These are phyloP conservation scores for Aspergillus clavatus DNA, from an alignment of 2,329 filamentous ascomycete genomes.

Conservation along the genomic window DNA sequence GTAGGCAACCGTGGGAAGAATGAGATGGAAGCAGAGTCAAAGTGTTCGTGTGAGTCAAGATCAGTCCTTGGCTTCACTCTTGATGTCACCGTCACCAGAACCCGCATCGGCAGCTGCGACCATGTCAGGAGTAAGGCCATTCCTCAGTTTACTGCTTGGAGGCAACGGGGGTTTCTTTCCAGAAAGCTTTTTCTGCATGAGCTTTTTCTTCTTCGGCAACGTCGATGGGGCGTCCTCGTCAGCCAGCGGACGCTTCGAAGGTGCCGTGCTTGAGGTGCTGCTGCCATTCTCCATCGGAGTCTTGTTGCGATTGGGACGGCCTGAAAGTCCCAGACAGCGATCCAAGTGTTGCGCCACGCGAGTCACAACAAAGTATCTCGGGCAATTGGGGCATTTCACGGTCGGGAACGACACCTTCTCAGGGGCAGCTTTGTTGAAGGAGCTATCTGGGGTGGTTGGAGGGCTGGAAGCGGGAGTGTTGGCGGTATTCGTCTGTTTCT, in stretches of 20 bases:
- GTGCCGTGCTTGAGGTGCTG: constrained; percentile 31
- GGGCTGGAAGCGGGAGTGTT: constrained; percentile 35
- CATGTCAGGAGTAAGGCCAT: constrained; percentile 37
- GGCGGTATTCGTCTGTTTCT: constrained; percentile 32
- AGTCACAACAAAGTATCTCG: constrained; percentile 57
- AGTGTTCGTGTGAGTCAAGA: background rate
- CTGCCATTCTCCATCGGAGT: constrained; percentile 42
- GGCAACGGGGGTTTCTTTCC: constrained; percentile 33
- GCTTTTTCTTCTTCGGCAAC: constrained; percentile 49
- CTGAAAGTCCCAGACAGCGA: constrained; percentile 55
- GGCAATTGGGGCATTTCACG: constrained; percentile 55
- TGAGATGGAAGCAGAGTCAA: background rate
- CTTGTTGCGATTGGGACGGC: constrained; percentile 46
- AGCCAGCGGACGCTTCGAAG: constrained; percentile 33
- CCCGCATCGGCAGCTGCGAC: constrained; percentile 23
- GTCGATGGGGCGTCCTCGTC: constrained; percentile 43
- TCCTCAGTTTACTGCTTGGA: constrained; percentile 38
- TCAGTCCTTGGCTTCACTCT: constrained; percentile 31
- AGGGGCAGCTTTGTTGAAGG: constrained; percentile 28
- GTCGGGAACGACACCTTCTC: constrained; percentile 37
- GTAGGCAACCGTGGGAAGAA: constrained; percentile 9
- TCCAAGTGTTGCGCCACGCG: constrained; percentile 58
- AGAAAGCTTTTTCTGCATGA: constrained; percentile 33
- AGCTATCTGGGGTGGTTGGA: constrained; percentile 30
- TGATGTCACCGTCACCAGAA: constrained; percentile 29